phyloP scores from a whole-genome alignment of 1,284 basidiomycete genomes.

The Vanrija sp. region DNA sequence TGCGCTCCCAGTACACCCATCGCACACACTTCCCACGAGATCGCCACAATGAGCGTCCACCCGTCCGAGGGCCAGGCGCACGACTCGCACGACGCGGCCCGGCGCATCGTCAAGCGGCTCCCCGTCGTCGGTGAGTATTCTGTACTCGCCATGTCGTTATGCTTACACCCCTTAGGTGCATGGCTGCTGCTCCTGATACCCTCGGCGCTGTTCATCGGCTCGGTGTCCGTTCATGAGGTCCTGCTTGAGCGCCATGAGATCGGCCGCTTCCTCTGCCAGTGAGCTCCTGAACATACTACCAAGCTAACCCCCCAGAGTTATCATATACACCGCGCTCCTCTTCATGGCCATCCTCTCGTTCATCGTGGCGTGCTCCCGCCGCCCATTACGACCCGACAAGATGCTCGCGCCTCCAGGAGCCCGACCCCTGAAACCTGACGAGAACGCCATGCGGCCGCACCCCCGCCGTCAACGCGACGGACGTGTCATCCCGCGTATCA shows the following conservation, averaged over 20 bases:
- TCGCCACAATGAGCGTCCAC: too few relatives aligned
- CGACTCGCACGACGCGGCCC: too few relatives aligned
- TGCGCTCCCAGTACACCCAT: too few relatives aligned
- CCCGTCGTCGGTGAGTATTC: slow-evolving; percentile 3
- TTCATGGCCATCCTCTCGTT: slow-evolving; percentile 26
- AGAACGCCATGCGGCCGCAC: not conserved
- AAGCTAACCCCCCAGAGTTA: slow-evolving; percentile 10
- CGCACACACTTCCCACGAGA: too few relatives aligned
- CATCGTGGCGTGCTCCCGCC: slow-evolving; percentile 19
- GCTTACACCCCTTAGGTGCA: slow-evolving; percentile 17
- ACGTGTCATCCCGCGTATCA: too few relatives aligned
- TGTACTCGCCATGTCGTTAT: not conserved
- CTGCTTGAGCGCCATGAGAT: slow-evolving; percentile 22
- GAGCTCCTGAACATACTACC: slow-evolving; percentile 2
- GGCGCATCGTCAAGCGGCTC: not conserved
- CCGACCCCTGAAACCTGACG: slow-evolving; percentile 15
- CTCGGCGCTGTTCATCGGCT: slow-evolving; percentile 30
- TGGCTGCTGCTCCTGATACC: slow-evolving; percentile 20
- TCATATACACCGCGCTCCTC: slow-evolving; percentile 27
- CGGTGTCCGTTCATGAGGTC: slow-evolving; percentile 26
- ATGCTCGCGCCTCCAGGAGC: slow-evolving; percentile 23
- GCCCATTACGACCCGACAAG: slow-evolving; percentile 29
- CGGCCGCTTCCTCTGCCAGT: slow-evolving; percentile 31
- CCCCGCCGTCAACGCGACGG: not conserved
- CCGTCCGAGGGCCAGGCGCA: too few relatives aligned